Evolutionary conservation across 371 early-diverging fungal genomes (phyloP).

Genomic region (Saksenaea oblongispora): DNA sequence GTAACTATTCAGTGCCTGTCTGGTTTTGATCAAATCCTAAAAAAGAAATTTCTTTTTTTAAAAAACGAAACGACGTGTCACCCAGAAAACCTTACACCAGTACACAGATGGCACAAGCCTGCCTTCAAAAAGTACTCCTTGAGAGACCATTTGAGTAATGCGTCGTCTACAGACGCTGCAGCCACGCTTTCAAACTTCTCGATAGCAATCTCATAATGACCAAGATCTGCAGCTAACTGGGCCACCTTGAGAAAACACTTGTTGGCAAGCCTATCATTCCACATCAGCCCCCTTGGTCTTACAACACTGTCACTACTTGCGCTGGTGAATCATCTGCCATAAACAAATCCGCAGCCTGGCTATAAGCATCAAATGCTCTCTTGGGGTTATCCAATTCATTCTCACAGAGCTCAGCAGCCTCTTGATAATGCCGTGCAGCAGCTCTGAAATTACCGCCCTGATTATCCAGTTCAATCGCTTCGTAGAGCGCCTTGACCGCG

Average conservation of each 20-base stretch:
- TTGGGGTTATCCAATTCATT: conserved; percentile 75
- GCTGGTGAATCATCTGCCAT: conserved; percentile 88
- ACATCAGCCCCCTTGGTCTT: background rate
- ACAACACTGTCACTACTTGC: conserved; percentile 45
- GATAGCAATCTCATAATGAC: conserved; percentile 85
- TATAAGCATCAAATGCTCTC: conserved; percentile 85
- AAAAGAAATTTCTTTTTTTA: background rate
- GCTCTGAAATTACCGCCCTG: conserved; percentile 87
- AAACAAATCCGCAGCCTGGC: conserved; percentile 91
- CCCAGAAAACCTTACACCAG: conserved; percentile 47
- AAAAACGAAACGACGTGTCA: background rate
- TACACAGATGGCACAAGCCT: conserved; percentile 85
- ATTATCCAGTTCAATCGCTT: conserved; percentile 79
- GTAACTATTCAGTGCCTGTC: conserved; percentile 42
- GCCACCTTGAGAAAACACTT: conserved; percentile 91
- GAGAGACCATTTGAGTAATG: conserved; percentile 91
- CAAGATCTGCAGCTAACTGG: conserved; percentile 85
- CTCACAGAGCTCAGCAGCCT: conserved; percentile 92
- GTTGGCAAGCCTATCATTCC: conserved; percentile 74
- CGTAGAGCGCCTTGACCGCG: conserved; percentile 72
- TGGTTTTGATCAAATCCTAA: conserved; percentile 41
- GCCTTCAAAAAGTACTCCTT: conserved; percentile 96
- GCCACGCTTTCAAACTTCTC: conserved; percentile 89
- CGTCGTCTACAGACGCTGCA: conserved; percentile 79
- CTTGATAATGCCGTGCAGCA: conserved; percentile 92